Evolutionary conservation across 441 rosid species (phyloP).

Genomic region (Populus hybrid): DNA sequence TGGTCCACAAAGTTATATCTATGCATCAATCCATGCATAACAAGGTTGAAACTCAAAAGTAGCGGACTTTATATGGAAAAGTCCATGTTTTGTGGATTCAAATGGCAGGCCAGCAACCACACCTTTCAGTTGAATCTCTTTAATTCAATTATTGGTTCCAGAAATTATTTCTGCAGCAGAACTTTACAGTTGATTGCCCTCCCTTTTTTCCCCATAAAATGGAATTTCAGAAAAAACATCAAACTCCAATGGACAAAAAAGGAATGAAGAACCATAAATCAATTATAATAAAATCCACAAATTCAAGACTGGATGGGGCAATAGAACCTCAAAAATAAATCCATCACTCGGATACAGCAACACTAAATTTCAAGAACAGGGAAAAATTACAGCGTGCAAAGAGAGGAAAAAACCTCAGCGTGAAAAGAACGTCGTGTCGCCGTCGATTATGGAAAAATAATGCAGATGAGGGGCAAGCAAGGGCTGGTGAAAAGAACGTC

Average conservation of each 20-base stretch:
- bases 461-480: too few species aligned
- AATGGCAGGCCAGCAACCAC: background rate
- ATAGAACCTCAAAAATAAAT: background rate
- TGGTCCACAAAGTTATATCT: background rate
- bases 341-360: background rate
- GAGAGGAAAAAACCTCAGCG: background rate
- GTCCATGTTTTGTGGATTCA: conserved; percentile 1
- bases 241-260: background rate
- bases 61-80: background rate
- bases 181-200: background rate
- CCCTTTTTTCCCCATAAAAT: background rate
- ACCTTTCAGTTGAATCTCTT: background rate
- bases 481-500: too few species aligned
- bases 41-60: background rate
- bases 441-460: too few species aligned
- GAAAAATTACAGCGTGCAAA: background rate
- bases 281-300: conserved; percentile 1
- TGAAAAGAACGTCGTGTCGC: background rate
- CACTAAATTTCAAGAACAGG: background rate
- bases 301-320: background rate
- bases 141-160: background rate
- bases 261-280: background rate
- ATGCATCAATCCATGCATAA: background rate
- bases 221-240: conserved; percentile 2
- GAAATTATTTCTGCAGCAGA: background rate